Base-by-base conservation (phyloP, 345 rosid species). In the Sonneratia alba region DNA sequence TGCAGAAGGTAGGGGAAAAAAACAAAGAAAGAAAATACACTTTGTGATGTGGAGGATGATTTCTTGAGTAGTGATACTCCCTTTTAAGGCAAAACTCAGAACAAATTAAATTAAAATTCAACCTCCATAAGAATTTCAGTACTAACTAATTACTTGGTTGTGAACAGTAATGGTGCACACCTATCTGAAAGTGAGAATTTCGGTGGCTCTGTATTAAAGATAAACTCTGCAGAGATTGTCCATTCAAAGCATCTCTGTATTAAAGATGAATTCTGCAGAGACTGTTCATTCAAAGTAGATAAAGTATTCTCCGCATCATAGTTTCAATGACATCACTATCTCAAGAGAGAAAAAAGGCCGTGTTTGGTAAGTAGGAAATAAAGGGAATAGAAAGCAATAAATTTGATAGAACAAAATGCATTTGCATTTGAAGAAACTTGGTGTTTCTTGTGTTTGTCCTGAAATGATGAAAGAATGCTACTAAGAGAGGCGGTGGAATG, bases 201-300 rank as follows among this genome's bases (percentile, higher is more conserved):
- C 2, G 24, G 34, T 21, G 32, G 32, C 32, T 27, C 32, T 27
- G 32, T 27, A 27, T 27, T 27, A 27, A 27, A 27, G 32, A 27
- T 27, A 27, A 27, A 27, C 32, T 27, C 32, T 27, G 32, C 32
- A 27, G 32, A 27, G 32, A 27, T 27, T 27, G 32, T 27, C 32
- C 32, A 27, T 27, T 27, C 32, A 27, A 27, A 27, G 32, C 1
- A 27, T 27, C 32, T 27, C 32, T 27, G 32, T 27, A 47, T 13
- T 47, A 47, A 9, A 47, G 9, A 47, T 47, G 51, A 47, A 47
- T 10, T 47, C 15, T 13, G 15, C 51, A 10, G 51, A 47, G 32
- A 56, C 42, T 68, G 53, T 68, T 68, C 56, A 19, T 57, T 34
- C 34, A 55, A 66, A 72, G 56, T 43, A 43, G 51, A 37, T 38